phyloP scores from a whole-genome alignment of 495 filamentous ascomycete genomes.

The Penicillium diatomitis region DNA sequence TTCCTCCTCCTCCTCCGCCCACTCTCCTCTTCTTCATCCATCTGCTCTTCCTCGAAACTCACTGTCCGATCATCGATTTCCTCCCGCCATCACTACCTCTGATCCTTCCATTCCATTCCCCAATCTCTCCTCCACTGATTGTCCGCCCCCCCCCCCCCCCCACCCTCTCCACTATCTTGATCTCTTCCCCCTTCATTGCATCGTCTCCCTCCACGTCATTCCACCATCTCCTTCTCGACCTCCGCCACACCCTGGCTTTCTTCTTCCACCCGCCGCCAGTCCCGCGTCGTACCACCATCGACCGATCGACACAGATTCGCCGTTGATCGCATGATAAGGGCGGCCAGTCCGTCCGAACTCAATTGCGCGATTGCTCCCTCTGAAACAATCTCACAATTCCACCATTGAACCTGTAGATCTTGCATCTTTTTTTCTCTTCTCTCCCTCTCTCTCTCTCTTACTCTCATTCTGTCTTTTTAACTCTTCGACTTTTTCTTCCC shows the following conservation, averaged over 20 bases:
- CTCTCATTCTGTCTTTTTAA: neutral
- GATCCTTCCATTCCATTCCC: conserved; percentile 1
- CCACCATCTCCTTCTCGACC: neutral
- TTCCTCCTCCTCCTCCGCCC: conserved; percentile 2
- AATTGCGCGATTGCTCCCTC: neutral
- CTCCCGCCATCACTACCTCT: neutral
- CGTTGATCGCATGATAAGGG: conserved; percentile 16
- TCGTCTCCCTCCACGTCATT: neutral
- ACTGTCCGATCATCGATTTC: too few species aligned
- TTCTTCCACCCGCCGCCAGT: neutral
- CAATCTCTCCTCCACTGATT: neutral
- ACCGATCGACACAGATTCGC: neutral
- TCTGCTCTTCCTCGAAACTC: too few species aligned
- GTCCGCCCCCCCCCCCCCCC: neutral
- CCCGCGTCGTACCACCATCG: too few species aligned
- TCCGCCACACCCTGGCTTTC: neutral
- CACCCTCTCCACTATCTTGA: neutral
- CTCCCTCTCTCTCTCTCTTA: neutral
- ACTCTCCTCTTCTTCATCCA: neutral
- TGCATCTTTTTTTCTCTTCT: neutral
- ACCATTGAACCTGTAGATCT: too few species aligned
- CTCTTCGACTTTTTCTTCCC: neutral
- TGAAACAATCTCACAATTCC: too few species aligned
- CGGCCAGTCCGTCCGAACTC: conserved; percentile 22
- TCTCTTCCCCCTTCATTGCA: neutral